Evolutionary conservation across 148 eudicot genomes (phyloP).

Genomic region (Limonium bicolor): DNA sequence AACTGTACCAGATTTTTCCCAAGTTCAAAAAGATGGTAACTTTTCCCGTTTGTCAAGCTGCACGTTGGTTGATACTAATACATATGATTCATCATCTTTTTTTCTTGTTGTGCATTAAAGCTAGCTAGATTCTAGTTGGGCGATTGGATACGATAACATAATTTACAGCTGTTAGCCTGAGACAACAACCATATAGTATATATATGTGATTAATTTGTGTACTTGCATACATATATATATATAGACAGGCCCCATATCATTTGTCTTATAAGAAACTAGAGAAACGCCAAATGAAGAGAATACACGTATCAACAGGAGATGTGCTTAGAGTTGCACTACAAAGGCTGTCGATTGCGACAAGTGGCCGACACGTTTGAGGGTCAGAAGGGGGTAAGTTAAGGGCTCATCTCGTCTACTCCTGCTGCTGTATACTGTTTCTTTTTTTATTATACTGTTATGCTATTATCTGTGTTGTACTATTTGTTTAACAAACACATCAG

Average conservation of each 20-base stretch:
- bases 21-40: too few species aligned
- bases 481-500: constrained; percentile 4
- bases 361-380: constrained; percentile 4
- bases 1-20: too few species aligned
- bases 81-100: too few species aligned
- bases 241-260: background rate
- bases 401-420: too few species aligned
- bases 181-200: background rate
- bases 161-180: background rate
- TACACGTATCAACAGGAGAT: background rate
- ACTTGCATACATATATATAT: constrained; percentile 5
- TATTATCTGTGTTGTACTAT: constrained; percentile 5
- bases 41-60: background rate
- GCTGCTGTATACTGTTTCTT: background rate
- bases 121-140: too few species aligned
- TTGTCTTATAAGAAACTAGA: background rate
- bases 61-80: background rate
- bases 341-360: background rate
- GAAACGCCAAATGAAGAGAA: background rate
- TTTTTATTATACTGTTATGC: background rate
- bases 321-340: background rate
- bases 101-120: too few species aligned
- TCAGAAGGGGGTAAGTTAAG: constrained; percentile 4
- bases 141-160: too few species aligned
- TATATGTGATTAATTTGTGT: background rate